These are phyloP conservation scores for Otatea glauca DNA, from an alignment of 176 grass and related monocot species.

Conservation along the genomic window DNA sequence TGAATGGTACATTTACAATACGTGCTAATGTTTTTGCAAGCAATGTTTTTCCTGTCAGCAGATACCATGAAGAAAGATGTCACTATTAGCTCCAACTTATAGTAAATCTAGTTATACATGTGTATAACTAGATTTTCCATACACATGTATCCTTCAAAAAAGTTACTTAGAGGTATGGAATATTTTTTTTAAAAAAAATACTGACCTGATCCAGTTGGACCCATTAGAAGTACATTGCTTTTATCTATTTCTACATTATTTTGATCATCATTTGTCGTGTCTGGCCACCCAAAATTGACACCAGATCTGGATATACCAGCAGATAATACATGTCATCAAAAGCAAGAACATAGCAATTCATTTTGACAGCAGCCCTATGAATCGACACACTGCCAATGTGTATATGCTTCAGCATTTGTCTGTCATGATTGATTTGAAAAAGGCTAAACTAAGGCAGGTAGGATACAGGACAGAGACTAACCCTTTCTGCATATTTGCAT, in stretches of 20 bases:
- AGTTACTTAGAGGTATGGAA: constrained; percentile 6
- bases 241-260: constrained; percentile 97
- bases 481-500: constrained; percentile 86
- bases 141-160: constrained; percentile 12
- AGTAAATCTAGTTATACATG: constrained; percentile 33
- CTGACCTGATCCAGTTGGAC: constrained; percentile 90
- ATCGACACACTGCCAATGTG: constrained; percentile 1
- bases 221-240: constrained; percentile 97
- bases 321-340: constrained; percentile 38
- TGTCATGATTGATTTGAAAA: background rate
- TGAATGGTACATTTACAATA: constrained; percentile 94
- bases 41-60: constrained; percentile 91
- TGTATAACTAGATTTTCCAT: background rate
- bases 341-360: constrained; percentile 13
- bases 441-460: constrained; percentile 19
- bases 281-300: constrained; percentile 50
- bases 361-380: background rate
- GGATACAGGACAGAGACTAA: constrained; percentile 58
- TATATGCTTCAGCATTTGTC: constrained; percentile 37
- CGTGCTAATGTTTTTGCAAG: constrained; percentile 95
- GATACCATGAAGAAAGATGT: constrained; percentile 43
- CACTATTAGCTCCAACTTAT: constrained; percentile 34
- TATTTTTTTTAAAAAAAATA: constrained; percentile 9
- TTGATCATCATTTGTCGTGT: constrained; percentile 59
- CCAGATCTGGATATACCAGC: constrained; percentile 58